Base-by-base conservation (phyloP, 1,284 basidiomycete genomes). In the Apiotrichum gracile region DNA sequence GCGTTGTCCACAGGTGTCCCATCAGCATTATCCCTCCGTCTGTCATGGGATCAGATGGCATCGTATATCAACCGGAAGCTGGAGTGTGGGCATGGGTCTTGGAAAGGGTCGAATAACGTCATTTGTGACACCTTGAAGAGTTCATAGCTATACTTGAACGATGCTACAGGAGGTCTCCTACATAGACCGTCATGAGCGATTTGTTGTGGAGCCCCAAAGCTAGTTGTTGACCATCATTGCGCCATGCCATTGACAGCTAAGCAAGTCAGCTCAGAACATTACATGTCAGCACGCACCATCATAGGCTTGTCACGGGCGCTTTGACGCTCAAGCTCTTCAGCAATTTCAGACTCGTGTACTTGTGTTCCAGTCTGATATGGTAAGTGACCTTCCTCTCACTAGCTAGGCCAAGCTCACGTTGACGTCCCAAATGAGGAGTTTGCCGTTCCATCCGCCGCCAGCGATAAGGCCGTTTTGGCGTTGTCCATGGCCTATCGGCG, bases 181-280 rank as follows among this genome's bases (percentile, higher is more conserved):
- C 65, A 42, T 63, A 59, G 14, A 70, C 46, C 4, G 64, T 60
- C 54, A 72, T 57, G 5, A 70, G 48, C 12, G 57, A 51, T 54
- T 69, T 73, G 54, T 72, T 71, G 25, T 62, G 61, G 7, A 68
- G 47, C 3, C 69, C 71, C 8, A 67, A 46, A n/a, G 68, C 71
- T 6, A 73, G 49, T 24, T 72, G 68, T 45, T 65, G 56, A 1
- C 65, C 68, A 48, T 73, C 70, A 19, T 65, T 62, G 22, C 69
- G 51, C 71, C 71, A 73, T 4, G 59, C 60, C 57, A 72, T 69
- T 2, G 66, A 51, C 25, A 65, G 53, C 65, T 69, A 25, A 3
- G 13, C n/a, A 34, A 17, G 43, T 46, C 29, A 55, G 45, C 22
- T 29, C 26, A 39, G 14, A 22, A 26, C 3, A 2, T 13, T 17